Evolutionary conservation across 768 basidiomycete genomes (phyloP).

Genomic region (Cyclocybe aegerita): DNA sequence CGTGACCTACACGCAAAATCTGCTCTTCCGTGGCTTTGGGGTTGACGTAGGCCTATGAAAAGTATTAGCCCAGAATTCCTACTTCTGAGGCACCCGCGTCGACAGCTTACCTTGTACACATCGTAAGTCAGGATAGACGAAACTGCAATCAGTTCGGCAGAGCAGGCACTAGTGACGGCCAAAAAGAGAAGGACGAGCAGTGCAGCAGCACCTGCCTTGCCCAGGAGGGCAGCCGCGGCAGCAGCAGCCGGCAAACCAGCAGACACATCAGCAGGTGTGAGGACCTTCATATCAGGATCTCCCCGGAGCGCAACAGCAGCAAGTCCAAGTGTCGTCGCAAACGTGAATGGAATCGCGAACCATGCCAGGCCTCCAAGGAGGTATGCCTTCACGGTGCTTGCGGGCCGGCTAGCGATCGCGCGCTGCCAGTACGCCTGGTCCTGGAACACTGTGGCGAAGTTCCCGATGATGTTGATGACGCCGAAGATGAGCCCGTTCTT

Average conservation of each 20-base stretch:
- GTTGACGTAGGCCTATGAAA: slow-evolving; percentile 62
- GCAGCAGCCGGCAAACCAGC: slow-evolving; percentile 89
- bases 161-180: slow-evolving; percentile 75
- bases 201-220: slow-evolving; percentile 76
- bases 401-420: slow-evolving; percentile 84
- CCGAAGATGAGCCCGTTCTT: slow-evolving; percentile 79
- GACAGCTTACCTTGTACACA: slow-evolving; percentile 62
- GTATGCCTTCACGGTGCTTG: slow-evolving; percentile 88
- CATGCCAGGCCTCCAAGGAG: slow-evolving; percentile 87
- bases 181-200: slow-evolving; percentile 82
- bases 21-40: slow-evolving; percentile 75
- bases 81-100: neutral
- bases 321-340: slow-evolving; percentile 87
- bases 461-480: slow-evolving; percentile 86
- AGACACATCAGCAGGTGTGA: slow-evolving; percentile 64
- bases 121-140: slow-evolving; percentile 84
- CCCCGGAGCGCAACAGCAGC: slow-evolving; percentile 79
- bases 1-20: slow-evolving; percentile 67
- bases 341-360: slow-evolving; percentile 87
- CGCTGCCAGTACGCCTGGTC: slow-evolving; percentile 89
- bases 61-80: neutral
- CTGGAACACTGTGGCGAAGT: slow-evolving; percentile 62
- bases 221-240: slow-evolving; percentile 79
- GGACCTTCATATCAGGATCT: slow-evolving; percentile 50
- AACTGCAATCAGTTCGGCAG: slow-evolving; percentile 91